Percentiles rank a stretch among this genome's conserved stretches.
phyloP scores from a whole-genome alignment of 345 rosid species.

The Microthlaspi erraticum region DNA sequence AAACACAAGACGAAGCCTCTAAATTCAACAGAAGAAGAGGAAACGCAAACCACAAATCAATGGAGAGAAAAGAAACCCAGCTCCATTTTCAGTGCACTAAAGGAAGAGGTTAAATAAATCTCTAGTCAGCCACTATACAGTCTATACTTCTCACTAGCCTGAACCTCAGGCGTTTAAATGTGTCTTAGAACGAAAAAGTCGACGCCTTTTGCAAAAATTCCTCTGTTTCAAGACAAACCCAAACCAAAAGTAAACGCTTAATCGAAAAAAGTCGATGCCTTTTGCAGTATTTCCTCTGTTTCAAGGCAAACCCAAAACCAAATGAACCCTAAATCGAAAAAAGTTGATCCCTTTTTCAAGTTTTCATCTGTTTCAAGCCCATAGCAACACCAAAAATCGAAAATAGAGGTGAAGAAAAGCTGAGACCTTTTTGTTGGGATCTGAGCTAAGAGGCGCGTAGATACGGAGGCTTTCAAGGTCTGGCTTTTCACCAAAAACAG shows the following conservation, averaged over 20 bases:
- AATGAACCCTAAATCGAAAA: neutral
- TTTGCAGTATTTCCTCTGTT: slow-evolving; percentile 5
- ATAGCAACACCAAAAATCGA: neutral
- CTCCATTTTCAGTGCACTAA: slow-evolving; percentile 10
- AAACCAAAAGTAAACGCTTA: slow-evolving; percentile 13
- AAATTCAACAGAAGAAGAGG: no score
- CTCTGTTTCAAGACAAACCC: slow-evolving; percentile 17
- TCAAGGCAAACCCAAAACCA: slow-evolving; percentile 21
- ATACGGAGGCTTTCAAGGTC: slow-evolving; percentile 43
- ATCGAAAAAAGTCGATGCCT: slow-evolving; percentile 23
- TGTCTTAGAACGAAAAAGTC: slow-evolving; percentile 16
- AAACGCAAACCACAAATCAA: slow-evolving; percentile 20
- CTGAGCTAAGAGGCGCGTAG: slow-evolving; percentile 36
- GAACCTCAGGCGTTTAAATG: neutral
- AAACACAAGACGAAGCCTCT: slow-evolving; percentile 5
- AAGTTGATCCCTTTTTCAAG: neutral
- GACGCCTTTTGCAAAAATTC: slow-evolving; percentile 4
- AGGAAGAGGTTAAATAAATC: neutral
- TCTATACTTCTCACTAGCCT: neutral
- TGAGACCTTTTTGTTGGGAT: slow-evolving; percentile 39
- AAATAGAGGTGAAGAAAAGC: slow-evolving; percentile 8
- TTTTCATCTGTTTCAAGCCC: slow-evolving; percentile 25
- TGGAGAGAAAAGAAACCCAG: neutral
- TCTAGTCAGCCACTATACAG: neutral
- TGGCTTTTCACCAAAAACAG: slow-evolving; percentile 40